A percentile compares a stretch with the other conserved stretches of the same genome.
These are phyloP conservation scores for Sporopachydermia lactativora DNA, from an alignment of 805 yeast genomes.

Conservation along the genomic window DNA sequence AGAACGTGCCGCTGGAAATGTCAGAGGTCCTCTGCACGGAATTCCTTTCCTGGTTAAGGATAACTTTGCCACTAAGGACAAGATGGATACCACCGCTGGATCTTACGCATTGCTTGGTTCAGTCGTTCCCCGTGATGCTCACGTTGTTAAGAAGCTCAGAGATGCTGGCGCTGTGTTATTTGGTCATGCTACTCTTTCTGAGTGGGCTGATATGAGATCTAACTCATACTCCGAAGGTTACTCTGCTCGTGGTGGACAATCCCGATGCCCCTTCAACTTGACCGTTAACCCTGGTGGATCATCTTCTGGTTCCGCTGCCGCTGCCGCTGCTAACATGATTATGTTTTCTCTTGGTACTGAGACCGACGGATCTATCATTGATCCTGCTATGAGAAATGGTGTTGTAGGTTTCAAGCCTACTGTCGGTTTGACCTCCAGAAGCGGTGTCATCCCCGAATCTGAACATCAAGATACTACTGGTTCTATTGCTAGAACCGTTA, in stretches of 20 bases:
- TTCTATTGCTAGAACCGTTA: constrained; percentile 17
- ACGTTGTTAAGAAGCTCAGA: constrained; percentile 15
- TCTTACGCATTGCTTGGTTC: constrained; percentile 16
- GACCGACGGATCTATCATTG: constrained; percentile 19
- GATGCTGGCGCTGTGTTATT: constrained; percentile 19
- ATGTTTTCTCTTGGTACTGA: constrained; percentile 18
- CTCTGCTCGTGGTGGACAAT: constrained; percentile 18
- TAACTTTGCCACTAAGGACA: no score
- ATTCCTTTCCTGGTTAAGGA: constrained; percentile 19
- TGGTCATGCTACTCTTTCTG: constrained; percentile 18
- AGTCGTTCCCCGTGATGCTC: constrained; percentile 19
- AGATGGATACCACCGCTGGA: constrained; percentile 16
- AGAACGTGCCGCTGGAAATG: no score
- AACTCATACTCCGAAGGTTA: constrained; percentile 17
- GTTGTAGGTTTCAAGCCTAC: constrained; percentile 18
- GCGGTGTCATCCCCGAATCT: constrained; percentile 18
- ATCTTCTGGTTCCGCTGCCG: constrained; percentile 19
- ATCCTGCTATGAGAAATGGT: constrained; percentile 17
- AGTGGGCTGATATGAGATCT: constrained; percentile 20
- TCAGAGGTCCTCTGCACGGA: constrained; percentile 18
- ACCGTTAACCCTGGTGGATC: constrained; percentile 18
- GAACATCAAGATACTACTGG: constrained; percentile 19
- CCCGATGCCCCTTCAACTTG: constrained; percentile 17
- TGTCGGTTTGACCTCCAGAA: constrained; percentile 18
- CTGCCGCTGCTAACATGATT: constrained; percentile 18